Evolutionary conservation across 148 eudicot species (phyloP).

Genomic region (Dianthus caryophyllus): DNA sequence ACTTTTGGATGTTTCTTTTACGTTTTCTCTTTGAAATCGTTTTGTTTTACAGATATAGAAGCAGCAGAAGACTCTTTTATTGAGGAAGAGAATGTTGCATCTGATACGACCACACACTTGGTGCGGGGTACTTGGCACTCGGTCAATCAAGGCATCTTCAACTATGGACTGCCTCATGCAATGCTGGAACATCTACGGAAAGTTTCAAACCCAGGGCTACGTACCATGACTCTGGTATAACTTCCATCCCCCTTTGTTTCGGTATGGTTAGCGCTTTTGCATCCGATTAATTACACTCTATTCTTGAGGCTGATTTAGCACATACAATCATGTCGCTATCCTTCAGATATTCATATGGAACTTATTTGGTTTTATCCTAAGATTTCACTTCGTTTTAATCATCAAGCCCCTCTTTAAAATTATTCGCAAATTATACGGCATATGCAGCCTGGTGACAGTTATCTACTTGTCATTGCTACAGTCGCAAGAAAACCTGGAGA

Average conservation of each 20-base stretch:
- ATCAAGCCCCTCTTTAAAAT: no score
- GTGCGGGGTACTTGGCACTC: conserved; percentile 90
- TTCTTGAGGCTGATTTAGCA: not conserved
- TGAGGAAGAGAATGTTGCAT: conserved; percentile 21
- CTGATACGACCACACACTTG: conserved; percentile 59
- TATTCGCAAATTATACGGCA: not conserved
- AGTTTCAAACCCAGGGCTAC: conserved; percentile 29
- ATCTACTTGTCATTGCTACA: conserved; percentile 18
- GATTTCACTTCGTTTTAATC: not conserved
- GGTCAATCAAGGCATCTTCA: conserved; percentile 47
- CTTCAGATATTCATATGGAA: not conserved
- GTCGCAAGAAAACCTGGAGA: conserved; percentile 57
- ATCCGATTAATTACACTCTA: not conserved
- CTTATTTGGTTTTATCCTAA: not conserved
- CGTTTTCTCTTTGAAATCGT: not conserved
- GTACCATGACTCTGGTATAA: conserved; percentile 39
- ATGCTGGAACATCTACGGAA: conserved; percentile 58
- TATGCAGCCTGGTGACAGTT: not conserved
- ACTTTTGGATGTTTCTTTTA: not conserved
- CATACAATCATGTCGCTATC: not conserved
- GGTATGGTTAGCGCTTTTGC: conserved; percentile 4
- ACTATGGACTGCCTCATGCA: conserved; percentile 79
- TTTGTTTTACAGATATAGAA: conserved; percentile 43
- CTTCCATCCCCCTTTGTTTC: conserved; percentile 10
- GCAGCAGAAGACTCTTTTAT: conserved; percentile 30